These are phyloP conservation scores for Tolypocladium sp. DNA, from an alignment of 2,329 filamentous ascomycete genomes.

Conservation along the genomic window DNA sequence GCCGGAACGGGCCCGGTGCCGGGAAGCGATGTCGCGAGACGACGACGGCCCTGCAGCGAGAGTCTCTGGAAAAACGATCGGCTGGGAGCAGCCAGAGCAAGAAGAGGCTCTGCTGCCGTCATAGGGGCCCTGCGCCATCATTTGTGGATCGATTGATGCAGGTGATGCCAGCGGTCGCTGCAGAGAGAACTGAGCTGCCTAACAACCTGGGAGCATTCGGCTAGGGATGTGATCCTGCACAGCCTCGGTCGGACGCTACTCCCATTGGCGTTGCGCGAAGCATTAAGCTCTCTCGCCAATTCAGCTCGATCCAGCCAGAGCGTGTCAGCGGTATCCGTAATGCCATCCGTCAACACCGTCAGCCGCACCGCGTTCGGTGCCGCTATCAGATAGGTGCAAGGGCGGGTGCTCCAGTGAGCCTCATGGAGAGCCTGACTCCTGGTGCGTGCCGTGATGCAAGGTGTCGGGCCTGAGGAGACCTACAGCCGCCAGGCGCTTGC, in stretches of 20 bases:
- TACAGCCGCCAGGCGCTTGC: not conserved
- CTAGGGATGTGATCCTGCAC: not conserved
- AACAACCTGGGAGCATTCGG: not conserved
- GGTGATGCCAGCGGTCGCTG: not conserved
- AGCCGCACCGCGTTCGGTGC: not conserved
- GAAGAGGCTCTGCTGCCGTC: not conserved
- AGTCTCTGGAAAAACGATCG: not conserved
- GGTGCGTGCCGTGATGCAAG: not conserved
- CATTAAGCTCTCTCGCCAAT: not conserved
- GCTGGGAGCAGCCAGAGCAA: too few species aligned
- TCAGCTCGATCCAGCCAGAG: not conserved
- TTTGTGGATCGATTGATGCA: constrained; percentile 1
- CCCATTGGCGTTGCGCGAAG: not conserved
- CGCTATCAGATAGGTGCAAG: not conserved
- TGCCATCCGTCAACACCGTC: not conserved
- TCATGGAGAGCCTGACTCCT: not conserved
- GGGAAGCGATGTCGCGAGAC: not conserved
- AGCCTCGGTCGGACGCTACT: not conserved
- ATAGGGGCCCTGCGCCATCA: not conserved
- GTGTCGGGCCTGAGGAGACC: not conserved
- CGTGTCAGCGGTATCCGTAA: not conserved
- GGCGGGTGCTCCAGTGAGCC: not conserved
- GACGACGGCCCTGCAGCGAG: not conserved
- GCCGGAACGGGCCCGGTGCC: not conserved
- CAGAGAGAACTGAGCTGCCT: not conserved